phyloP scores from a whole-genome alignment of 2,329 filamentous ascomycete species.

The Hymenoscyphus fructigenus region DNA sequence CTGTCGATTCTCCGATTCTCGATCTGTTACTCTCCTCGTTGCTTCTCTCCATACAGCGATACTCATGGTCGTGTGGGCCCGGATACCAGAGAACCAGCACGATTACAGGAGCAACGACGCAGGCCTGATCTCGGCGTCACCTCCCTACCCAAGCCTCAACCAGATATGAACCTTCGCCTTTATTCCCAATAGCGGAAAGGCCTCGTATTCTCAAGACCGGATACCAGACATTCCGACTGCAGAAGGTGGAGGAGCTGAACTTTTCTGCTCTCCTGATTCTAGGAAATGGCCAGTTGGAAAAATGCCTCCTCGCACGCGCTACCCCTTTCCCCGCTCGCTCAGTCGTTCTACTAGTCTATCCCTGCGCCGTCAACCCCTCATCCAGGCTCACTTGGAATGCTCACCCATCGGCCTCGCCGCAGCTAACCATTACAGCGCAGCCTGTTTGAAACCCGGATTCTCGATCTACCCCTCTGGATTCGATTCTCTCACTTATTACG shows the following conservation, averaged over 20 bases:
- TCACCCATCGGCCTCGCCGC: constrained; percentile 14
- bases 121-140: constrained; percentile 9
- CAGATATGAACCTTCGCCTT: constrained; percentile 10
- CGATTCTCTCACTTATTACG: constrained; percentile 20
- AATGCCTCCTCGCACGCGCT: constrained; percentile 8
- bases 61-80: constrained; percentile 5
- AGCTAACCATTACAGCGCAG: constrained; percentile 19
- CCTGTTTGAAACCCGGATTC: constrained; percentile 23
- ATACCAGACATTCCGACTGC: constrained; percentile 13
- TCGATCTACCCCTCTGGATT: constrained; percentile 25
- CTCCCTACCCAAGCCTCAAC: neutral
- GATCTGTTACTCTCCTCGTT: constrained; percentile 10
- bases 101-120: constrained; percentile 6
- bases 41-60: constrained; percentile 4
- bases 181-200: constrained; percentile 12
- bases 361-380: constrained; percentile 12
- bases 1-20: constrained; percentile 3
- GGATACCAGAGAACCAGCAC: constrained; percentile 11
- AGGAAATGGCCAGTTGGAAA: constrained; percentile 8
- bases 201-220: constrained; percentile 14
- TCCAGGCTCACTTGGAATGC: constrained; percentile 9
- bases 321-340: constrained; percentile 12
- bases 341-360: constrained; percentile 4
- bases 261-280: constrained; percentile 14
- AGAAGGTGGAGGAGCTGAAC: constrained; percentile 14